Evolutionary conservation across 352 stramenopile species (phyloP).

Genomic region (Pythium vanterpoolii): DNA sequence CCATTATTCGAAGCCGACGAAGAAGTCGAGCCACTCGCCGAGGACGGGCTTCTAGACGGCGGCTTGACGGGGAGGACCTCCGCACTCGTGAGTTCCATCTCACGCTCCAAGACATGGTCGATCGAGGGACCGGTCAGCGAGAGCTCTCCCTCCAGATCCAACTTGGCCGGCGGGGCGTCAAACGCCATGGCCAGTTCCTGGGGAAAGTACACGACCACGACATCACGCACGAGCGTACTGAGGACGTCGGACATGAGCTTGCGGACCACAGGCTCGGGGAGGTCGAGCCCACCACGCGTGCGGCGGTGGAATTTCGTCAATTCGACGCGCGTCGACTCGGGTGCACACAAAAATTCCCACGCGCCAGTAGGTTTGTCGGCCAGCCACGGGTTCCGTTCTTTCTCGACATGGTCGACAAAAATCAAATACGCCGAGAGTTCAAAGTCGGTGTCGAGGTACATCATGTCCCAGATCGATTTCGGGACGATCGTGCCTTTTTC

Average conservation of each 20-base stretch:
- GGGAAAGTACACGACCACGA: slow-evolving; percentile 63
- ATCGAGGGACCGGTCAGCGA: slow-evolving; percentile 50
- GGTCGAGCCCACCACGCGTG: slow-evolving; percentile 62
- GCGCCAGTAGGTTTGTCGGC: slow-evolving; percentile 32
- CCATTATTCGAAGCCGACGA: neutral
- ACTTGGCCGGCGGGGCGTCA: slow-evolving; percentile 43
- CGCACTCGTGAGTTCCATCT: slow-evolving; percentile 28
- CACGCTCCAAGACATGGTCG: slow-evolving; percentile 55
- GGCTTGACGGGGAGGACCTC: neutral
- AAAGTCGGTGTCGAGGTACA: slow-evolving; percentile 77
- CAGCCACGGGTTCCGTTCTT: slow-evolving; percentile 26
- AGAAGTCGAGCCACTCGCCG: neutral
- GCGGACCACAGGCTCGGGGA: slow-evolving; percentile 64
- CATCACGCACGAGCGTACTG: slow-evolving; percentile 54
- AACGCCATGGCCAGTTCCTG: slow-evolving; percentile 58
- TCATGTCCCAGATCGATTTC: slow-evolving; percentile 74
- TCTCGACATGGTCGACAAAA: slow-evolving; percentile 56
- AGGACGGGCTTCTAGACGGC: neutral
- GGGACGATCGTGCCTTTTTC: slow-evolving; percentile 75
- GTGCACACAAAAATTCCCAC: slow-evolving; percentile 62
- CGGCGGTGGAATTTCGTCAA: slow-evolving; percentile 63
- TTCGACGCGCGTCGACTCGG: slow-evolving; percentile 59
- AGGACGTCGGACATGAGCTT: slow-evolving; percentile 69
- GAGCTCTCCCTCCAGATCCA: slow-evolving; percentile 59
- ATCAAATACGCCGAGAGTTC: slow-evolving; percentile 50